Evolutionary conservation across 78 protist species (phyloP), one percentile per base, ranked within the genome.

Genomic region (Trichosphaerium sp.): DNA sequence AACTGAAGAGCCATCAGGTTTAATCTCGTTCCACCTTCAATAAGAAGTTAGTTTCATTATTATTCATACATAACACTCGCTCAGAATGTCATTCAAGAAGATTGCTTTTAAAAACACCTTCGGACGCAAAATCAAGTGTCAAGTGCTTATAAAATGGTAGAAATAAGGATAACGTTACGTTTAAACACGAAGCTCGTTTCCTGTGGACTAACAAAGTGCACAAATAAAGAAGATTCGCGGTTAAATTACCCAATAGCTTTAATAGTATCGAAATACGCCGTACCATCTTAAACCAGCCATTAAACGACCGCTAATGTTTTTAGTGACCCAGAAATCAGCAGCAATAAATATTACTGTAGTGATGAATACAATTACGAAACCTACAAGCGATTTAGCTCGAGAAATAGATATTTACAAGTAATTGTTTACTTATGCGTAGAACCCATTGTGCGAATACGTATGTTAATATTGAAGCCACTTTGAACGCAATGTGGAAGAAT

Each of bases 211-310:
- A 44, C 18, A n/a, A 18, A 18, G 51, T n/a, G 21, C 21, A 44
- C 51, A 44, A 18, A n/a, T 44, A n/a, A n/a, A 44, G 21, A 18
- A 44, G 51, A 44, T n/a, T n/a, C 51, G 18, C 51, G 51, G 18
- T n/a, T 44, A 44, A n/a, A 18, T n/a, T 21, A 44, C 51, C 29
- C 51, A 44, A 44, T 44, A 18, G 29, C 21, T 21, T 44, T 44
- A 44, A n/a, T 18, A 44, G 21, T n/a, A n/a, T n/a, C n/a, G n/a
- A 44, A 18, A 44, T 44, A 44, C 21, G 21, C 21, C 21, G 29
- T n/a, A 18, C 89, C 91, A 91, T 35, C 96, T 70, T 31, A 84
- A 65, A 4, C 90, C 91, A 25, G 88, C 96, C 3, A 91, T 59
- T 25, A 87, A 14, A 3, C 96, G 28, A 25, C 96, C 96, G 11